Evolutionary conservation across 495 filamentous ascomycete species (phyloP), one percentile per base, ranked within the genome.

Genomic region (Penicillium roqueforti): DNA sequence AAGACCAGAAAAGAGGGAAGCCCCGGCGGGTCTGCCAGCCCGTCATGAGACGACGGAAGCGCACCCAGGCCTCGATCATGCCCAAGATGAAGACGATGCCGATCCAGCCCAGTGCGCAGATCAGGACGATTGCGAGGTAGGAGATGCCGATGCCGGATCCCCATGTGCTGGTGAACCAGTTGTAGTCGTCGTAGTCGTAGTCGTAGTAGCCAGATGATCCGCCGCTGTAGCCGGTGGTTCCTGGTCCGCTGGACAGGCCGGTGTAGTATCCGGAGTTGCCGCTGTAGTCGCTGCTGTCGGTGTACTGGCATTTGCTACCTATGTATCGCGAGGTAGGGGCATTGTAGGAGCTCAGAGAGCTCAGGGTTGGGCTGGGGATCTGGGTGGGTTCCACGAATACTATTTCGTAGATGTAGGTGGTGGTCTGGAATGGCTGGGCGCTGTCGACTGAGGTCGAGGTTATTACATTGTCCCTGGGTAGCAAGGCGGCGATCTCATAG

Each of bases 21-120:
- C 78, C 73, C 19, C 79, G 73, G 1, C 77, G 72, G 0, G 73
- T 68, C 29, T 72, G 65, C 66, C 71, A 72, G 28, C 79, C 78
- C 1, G 70, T 66, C 77, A 80, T 79, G 53, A 82, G 59, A 6
- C 75, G 70, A 31, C 76, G 72, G 67, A 82, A 82, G 51, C 76
- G 77, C 38, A 77, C 54, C 59, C 66, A 82, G 42, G 66, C 70
- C 54, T 80, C 77, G 43, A 77, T 38, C 56, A 80, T 73, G 25
- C 79, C 79, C 13, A 74, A 58, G 19, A 80, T 38, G 51, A 82
- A 70, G 48, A 74, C 60, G 3, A 75, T 43, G 6, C 73, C 68
- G 7, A 76, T 51, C 69, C 69, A 72, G 41, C 76, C 65, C 13
- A 75, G 51, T 7, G 68, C 59, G 7, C 66, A 46, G 37, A 76